These are phyloP conservation scores for Vicia sativa DNA, from an alignment of 306 rosid genomes.

Conservation along the genomic window DNA sequence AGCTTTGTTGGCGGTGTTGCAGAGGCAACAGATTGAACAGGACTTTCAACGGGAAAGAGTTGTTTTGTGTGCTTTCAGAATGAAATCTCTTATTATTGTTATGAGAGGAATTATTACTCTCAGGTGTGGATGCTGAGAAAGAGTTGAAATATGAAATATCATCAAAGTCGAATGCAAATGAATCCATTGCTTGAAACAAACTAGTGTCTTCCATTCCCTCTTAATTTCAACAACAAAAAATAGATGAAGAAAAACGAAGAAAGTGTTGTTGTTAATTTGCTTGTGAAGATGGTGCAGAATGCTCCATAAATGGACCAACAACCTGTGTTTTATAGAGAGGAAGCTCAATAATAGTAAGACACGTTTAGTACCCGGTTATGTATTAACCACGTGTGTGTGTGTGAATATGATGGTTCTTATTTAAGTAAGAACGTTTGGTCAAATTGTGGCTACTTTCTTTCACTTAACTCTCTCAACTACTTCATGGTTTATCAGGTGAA, in stretches of 20 bases:
- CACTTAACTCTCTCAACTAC: neutral
- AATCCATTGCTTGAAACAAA: slow-evolving; percentile 34
- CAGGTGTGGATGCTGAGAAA: slow-evolving; percentile 28
- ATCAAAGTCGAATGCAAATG: slow-evolving; percentile 24
- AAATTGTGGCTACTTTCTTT: slow-evolving; percentile 48
- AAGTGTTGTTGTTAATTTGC: too few species aligned
- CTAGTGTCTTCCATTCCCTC: slow-evolving; percentile 43
- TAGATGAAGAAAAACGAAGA: too few species aligned
- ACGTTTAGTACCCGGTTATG: too few species aligned
- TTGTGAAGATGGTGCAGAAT: too few species aligned
- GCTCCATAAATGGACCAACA: too few species aligned
- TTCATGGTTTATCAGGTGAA: neutral
- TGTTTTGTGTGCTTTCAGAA: slow-evolving; percentile 20
- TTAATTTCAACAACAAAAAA: neutral
- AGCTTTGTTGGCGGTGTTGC: slow-evolving; percentile 19
- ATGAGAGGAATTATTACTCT: slow-evolving; percentile 30
- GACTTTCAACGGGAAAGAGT: slow-evolving; percentile 14
- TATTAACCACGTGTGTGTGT: too few species aligned
- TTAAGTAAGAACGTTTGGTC: slow-evolving; percentile 42
- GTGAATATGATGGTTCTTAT: neutral
- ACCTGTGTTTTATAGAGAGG: too few species aligned
- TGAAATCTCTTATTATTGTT: slow-evolving; percentile 18
- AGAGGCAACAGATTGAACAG: slow-evolving; percentile 12
- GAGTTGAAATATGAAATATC: slow-evolving; percentile 42
- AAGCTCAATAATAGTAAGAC: too few species aligned